Conservation (phyloP, 2,329 filamentous ascomycete genomes). For the Incumbomyces delicatus region DNA sequence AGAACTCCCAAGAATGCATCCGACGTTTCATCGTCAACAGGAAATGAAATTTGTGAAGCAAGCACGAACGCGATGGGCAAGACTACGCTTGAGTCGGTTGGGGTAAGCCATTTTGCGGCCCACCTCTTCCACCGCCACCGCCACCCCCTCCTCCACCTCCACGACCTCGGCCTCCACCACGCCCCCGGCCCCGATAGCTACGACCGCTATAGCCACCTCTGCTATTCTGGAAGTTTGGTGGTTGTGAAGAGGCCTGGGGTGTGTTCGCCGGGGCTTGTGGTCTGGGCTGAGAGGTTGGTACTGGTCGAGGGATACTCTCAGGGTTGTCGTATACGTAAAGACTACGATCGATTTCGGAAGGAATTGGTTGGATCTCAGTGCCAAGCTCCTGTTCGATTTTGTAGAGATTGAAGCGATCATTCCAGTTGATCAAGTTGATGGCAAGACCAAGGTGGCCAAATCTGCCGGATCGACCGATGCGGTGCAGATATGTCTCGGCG, state of each 20-base stretch:
- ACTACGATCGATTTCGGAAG: constrained; percentile 87
- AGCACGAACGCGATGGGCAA: background rate
- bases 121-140: constrained; percentile 23
- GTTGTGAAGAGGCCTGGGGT: constrained; percentile 26
- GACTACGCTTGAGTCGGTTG: constrained; percentile 7
- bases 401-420: constrained; percentile 96
- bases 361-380: constrained; percentile 96
- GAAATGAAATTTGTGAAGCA: constrained; percentile 11
- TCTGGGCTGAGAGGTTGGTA: constrained; percentile 26
- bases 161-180: constrained; percentile 35
- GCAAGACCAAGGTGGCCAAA: constrained; percentile 95
- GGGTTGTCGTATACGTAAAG: constrained; percentile 97
- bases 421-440: constrained; percentile 99
- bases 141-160: constrained; percentile 36
- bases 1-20: constrained; percentile 20
- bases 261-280: constrained; percentile 14
- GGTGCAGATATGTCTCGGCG: constrained; percentile 95
- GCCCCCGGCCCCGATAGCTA: constrained; percentile 34
- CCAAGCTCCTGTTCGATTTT: constrained; percentile 96
- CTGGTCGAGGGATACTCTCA: constrained; percentile 80
- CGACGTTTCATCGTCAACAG: constrained; percentile 18
- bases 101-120: constrained; percentile 4
- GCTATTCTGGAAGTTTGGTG: constrained; percentile 28
- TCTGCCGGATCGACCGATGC: constrained; percentile 92
- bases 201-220: constrained; percentile 26